Evolutionary conservation across 306 rosid species (phyloP), one percentile per base, ranked within the genome.

Genomic region (Adenanthera pavonina): DNA sequence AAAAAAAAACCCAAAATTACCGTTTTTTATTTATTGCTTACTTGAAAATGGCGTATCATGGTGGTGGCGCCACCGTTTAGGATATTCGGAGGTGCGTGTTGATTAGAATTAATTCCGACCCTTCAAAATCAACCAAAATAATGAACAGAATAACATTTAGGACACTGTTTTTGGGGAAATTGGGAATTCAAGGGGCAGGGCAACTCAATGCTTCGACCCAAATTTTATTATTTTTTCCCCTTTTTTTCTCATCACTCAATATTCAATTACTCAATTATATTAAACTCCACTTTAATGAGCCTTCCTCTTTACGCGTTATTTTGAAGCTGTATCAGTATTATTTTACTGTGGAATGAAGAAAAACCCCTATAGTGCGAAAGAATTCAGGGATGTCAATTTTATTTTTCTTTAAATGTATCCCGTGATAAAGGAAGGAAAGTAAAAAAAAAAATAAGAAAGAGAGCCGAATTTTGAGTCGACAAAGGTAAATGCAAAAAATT

Each of bases 31-130:
- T 11, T 25, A 2, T 5, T 74, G 51, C 13, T 17, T 13, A 8
- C 35, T 16, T 9, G 11, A 76, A 49, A 47, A n/a, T 64, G 64
- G 15, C 74, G 44, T 8, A n/a, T n/a, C 14, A 11, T 49, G 16
- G 51, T 49, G 5, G 74, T 77, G 80, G 61, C 46, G 48, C 72
- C 61, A 76, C 47, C 62, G 20, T 74, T 52, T 38, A 10, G 17
- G 60, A 14, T 35, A 2, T 15, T 17, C 54, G 61, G n/a, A n/a
- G 59, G 54, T 25, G 76, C 75, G 61, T 67, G 69, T 56, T 75
- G 76, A 75, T 72, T 19, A 2, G 16, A 35, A 68, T 47, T 15
- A 43, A 17, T 54, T 56, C 53, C 14, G 40, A 74, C 68, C 78
- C 53, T 40, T 75, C 53, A 54, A 40, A n/a, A 16, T 11, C 41